Base-by-base conservation (phyloP, 371 early-diverging fungal genomes). In the Mucor plumbeus region DNA sequence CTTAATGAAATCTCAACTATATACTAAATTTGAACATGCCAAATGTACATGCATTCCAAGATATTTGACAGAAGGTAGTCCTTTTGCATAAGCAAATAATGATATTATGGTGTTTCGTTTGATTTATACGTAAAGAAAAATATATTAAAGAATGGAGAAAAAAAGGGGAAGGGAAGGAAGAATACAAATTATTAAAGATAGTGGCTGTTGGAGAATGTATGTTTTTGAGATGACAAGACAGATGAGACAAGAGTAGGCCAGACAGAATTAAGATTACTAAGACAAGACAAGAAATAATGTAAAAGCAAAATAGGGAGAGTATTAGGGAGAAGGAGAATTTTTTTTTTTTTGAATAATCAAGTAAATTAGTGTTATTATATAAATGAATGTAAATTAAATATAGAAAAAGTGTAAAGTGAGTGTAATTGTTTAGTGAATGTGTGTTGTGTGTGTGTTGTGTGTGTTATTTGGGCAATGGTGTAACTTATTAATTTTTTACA, bases 401-500 rank as follows among this genome's bases (percentile, higher is more conserved):
- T 26, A 14, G n/a, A 14, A 14, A 55, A 26, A 61, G 17, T 47
- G 33, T 40, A 19, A 33, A 61, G 38, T 17, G 39, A 50, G 11
- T 40, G 55, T 53, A 53, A 53, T 53, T 53, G 38, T 38, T 11
- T 1, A 53, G 14, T 31, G 53, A 53, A 31, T 53, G 53, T 53
- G 53, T 26, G 53, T 53, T 19, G 47, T 8, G 5, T 44, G 15
- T 44, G 15, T 5, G 21, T 53, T 44, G 15, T 5, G 21, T 53
- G 26, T 53, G 4, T 9, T 53, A 31, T 21, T 13, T 53, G 53
- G 11, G 53, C 26, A 14, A 5, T 9, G 19, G 50, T 31, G 53
- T 10, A 31, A 31, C 6, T 53, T 26, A 53, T 40, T 63, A 63
- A 33, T 63, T 63, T 58, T 64, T 48, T 36, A 58, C 44, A 47